A percentile compares a stretch with the other conserved stretches of the same genome.
These are phyloP conservation scores for Gracilaria gracilis DNA, from an alignment of 23 red algal species.

Conservation along the genomic window DNA sequence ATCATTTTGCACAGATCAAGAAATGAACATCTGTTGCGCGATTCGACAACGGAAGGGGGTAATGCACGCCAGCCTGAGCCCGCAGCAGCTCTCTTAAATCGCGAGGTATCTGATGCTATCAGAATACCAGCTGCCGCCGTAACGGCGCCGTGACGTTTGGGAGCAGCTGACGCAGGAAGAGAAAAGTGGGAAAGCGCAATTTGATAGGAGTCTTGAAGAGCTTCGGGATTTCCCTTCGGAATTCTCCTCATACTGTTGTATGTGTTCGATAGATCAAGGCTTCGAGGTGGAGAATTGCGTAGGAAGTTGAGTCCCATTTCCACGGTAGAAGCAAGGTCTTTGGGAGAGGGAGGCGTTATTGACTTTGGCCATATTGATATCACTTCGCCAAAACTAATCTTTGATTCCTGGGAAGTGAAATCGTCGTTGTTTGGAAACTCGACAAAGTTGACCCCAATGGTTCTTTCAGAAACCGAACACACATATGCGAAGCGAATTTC, in stretches of 20 bases:
- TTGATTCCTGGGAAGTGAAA: background rate
- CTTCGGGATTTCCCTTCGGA: constrained; percentile 32
- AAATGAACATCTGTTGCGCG: constrained; percentile 56
- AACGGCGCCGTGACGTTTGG: constrained; percentile 22
- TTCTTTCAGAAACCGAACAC: constrained; percentile 30
- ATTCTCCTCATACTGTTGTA: constrained; percentile 40
- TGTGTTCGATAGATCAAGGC: constrained; percentile 29
- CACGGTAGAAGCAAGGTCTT: background rate
- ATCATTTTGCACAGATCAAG: constrained; percentile 30
- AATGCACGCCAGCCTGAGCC: constrained; percentile 75
- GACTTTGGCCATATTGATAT: constrained; percentile 43
- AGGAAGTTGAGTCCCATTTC: constrained; percentile 43
- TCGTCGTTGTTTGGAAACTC: background rate
- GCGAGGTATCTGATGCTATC: constrained; percentile 51
- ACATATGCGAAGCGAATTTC: constrained; percentile 52
- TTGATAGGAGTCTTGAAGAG: constrained; percentile 20
- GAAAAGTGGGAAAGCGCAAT: constrained; percentile 31
- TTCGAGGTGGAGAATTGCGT: constrained; percentile 36
- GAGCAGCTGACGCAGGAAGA: background rate
- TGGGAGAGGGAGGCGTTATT: constrained; percentile 15
- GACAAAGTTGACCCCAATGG: constrained; percentile 23
- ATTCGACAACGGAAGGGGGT: constrained; percentile 53
- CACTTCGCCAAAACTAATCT: constrained; percentile 61
- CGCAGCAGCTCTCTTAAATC: constrained; percentile 61
- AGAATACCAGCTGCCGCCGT: constrained; percentile 65